Percentiles rank a stretch among this genome's conserved stretches.
These are phyloP conservation scores for Pascua sp. DNA, from an alignment of 1,284 basidiomycete species.

Conservation along the genomic window DNA sequence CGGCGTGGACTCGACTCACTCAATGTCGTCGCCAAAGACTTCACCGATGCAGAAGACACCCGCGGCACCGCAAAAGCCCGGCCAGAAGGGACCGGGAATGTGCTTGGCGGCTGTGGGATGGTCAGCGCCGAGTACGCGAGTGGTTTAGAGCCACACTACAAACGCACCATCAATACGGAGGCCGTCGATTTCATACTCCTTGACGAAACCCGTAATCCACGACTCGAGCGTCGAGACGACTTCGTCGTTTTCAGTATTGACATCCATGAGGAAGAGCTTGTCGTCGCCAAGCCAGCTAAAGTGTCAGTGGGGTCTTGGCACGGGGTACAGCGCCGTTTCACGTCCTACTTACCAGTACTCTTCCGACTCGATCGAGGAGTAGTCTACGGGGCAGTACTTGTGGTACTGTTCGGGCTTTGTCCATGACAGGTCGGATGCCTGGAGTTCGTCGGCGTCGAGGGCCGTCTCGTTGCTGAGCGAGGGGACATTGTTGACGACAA, in stretches of 20 bases:
- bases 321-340: no score
- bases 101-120: constrained; percentile 59
- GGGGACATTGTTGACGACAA: constrained; percentile 72
- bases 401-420: constrained; percentile 55
- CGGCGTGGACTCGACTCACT: constrained; percentile 41
- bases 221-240: constrained; percentile 59
- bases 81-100: constrained; percentile 43
- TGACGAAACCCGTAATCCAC: constrained; percentile 63
- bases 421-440: constrained; percentile 33
- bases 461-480: constrained; percentile 39
- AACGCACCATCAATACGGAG: constrained; percentile 62
- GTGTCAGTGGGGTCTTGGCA: no score
- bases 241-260: constrained; percentile 64
- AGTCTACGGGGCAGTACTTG: constrained; percentile 63
- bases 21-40: constrained; percentile 61
- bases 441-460: constrained; percentile 24
- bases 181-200: constrained; percentile 60
- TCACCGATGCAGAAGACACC: constrained; percentile 82
- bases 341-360: constrained; percentile 54
- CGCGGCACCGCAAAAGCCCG: constrained; percentile 61
- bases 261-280: constrained; percentile 64
- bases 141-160: no score
- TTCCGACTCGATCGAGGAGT: constrained; percentile 61
- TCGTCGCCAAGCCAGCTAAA: constrained; percentile 64
- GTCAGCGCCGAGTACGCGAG: no score